Evolutionary conservation across 805 yeast genomes (phyloP), one percentile per base, ranked within the genome.

Genomic region (Wickerhamiella qilinensis): DNA sequence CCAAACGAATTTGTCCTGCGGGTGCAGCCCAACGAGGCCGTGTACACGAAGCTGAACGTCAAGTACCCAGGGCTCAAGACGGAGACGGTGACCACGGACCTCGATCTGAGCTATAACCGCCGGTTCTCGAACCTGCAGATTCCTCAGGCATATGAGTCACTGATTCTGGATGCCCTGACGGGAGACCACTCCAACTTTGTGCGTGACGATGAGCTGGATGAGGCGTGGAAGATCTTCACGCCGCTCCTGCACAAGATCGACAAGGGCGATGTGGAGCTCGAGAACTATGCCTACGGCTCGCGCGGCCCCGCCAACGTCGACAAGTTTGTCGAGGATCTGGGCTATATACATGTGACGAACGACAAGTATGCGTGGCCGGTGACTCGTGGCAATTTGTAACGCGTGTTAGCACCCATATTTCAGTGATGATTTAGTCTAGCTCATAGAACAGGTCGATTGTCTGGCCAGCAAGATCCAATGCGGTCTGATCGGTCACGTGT

Each of bases 101-200:
- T 91, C 53, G 95, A 91, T 57, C 68, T 91, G 54, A 80, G 93
- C 27, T 91, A 91, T 59, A 63, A 77, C 39, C 66, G 68, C 37
- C 75, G 96, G 56, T 91, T 79, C 65, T 65, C 80, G 46, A 79
- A 83, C 55, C 79, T 83, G 63, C 80, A 91, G 77, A 86, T 91
- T 53, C 97, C 98, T 33, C 95, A 88, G 67, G 97, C 97, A 31
- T 91, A 91, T 60, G 98, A 91, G 66, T 80, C 95, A 1, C 73
- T 91, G 51, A 83, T 91, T 52, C 75, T 93, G 60, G 97, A 91
- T 60, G 81, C 88, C 46, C 62, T 79, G 55, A 70, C 73, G 49
- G 97, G 93, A 41, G 94, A 86, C 61, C 98, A 91, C 63, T 81
- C 97, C 38, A 88, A 88, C 65, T 91, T 91, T 57, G 97, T 91